A percentile compares a stretch with the other conserved stretches of the same genome.
These are phyloP conservation scores for Globisporangium orthogonon DNA, from an alignment of 352 stramenopile species.

Conservation along the genomic window DNA sequence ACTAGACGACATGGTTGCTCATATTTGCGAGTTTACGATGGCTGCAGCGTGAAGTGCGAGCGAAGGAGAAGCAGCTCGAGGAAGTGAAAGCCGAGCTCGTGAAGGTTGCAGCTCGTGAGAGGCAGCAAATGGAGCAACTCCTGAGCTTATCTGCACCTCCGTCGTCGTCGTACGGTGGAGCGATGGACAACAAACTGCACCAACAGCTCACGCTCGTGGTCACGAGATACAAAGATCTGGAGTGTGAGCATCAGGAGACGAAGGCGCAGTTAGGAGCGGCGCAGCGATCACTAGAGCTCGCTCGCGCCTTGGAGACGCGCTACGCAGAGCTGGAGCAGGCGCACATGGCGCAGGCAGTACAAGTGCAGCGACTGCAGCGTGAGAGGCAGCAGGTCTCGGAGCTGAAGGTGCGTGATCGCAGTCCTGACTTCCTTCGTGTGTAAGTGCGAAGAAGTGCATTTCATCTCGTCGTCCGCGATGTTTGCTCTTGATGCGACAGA, in stretches of 20 bases:
- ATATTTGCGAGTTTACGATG: background rate
- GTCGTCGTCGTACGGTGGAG: conserved; percentile 5
- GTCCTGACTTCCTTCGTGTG: background rate
- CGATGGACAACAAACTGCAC: conserved; percentile 13
- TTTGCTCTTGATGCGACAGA: conserved; percentile 18
- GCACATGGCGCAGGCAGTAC: conserved; percentile 54
- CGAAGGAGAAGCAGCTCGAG: conserved; percentile 37
- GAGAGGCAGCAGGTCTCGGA: conserved; percentile 46
- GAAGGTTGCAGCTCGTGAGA: conserved; percentile 28
- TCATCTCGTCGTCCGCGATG: no score
- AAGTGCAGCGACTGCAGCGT: conserved; percentile 62
- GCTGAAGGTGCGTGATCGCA: conserved; percentile 30
- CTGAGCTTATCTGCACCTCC: conserved; percentile 1
- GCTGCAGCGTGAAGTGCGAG: conserved; percentile 34
- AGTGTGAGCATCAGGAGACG: conserved; percentile 28
- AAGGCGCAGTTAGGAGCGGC: conserved; percentile 29
- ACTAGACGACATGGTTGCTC: background rate
- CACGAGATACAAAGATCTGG: conserved; percentile 62
- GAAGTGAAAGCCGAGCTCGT: conserved; percentile 28
- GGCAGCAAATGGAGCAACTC: conserved; percentile 32
- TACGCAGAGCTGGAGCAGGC: conserved; percentile 63
- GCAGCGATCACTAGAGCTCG: conserved; percentile 19
- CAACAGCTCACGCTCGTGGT: conserved; percentile 53
- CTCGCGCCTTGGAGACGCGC: conserved; percentile 36
- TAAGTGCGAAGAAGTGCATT: background rate